Evolutionary conservation across 2,329 filamentous ascomycete species (phyloP), one percentile per base, ranked within the genome.

Genomic region (Microsporum ferrugineum): DNA sequence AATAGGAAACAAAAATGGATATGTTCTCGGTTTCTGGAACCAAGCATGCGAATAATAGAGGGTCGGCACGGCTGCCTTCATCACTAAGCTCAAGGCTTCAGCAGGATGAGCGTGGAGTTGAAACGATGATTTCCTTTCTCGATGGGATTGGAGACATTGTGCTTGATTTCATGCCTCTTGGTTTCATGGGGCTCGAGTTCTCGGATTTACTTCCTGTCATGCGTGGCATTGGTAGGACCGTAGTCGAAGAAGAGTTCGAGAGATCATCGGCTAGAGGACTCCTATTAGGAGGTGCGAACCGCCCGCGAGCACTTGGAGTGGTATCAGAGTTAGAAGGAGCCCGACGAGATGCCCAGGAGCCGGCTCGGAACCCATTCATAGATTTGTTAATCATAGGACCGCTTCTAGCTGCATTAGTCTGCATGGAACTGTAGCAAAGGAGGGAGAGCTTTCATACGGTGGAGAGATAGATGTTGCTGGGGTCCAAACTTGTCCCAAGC

Each of bases 401-500:
- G 58, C 76, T 77, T 65, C 66, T 65, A 60, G 33, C 38, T 33
- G 63, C 49, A 66, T 77, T 63, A 77, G 71, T 57, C 8, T 55
- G 12, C 14, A 23, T 55, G 55, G 43, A 55, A 17, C 23, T 3
- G 31, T 27, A 3, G 12, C 59, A 34, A 8, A 57, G 3, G 60
- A 57, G 59, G 41, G 60, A 51, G 53, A 43, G 41, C 60, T 61
- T 57, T 73, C 76, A 70, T 74, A 78, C 77, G 75, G 73, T 64
- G 77, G 76, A 58, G 77, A 78, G 60, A 78, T 76, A 14, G 77
- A 77, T 58, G 76, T 77, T 60, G 76, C 77, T 27, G 77, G 77
- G 61, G 77, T 79, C 74, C 76, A 79, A 62, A 71, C 70, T 57
- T 73, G 69, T 61, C 72, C 73, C 39, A 73, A 69, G 53, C 55